Base-by-base conservation (phyloP, 352 stramenopile species). In the Globisporangium echinulatum region DNA sequence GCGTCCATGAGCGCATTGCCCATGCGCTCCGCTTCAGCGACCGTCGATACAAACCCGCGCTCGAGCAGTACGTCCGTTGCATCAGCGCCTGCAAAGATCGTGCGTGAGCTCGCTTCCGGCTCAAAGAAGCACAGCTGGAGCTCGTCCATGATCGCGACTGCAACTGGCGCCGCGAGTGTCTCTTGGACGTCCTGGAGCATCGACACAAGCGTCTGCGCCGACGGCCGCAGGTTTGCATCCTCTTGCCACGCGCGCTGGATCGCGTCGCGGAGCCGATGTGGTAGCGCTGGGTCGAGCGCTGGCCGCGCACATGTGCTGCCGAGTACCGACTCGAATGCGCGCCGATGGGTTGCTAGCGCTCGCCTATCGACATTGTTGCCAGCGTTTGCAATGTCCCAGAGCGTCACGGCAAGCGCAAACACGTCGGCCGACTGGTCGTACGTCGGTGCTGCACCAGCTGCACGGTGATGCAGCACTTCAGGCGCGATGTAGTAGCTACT, bases 351-450 rank as follows among this genome's bases (percentile, higher is more conserved):
- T 7, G 70, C 71, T 13, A 25, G 19, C 13, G n/a, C n/a, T 38
- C 64, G 85, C 56, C 73, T 82, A 1, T 82, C 68, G 3, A 36
- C 37, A 1, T 52, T 56, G 25, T 1, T 33, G 2, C 25, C 25
- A 33, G 25, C 25, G 38, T 85, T 59, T 9, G 85, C 57, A 38
- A 87, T 83, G 59, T 86, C 75, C 80, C 80, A 90, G 60, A 87
- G 76, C 9, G 79, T 85, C 19, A 87, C 61, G 5, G 59, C 77
- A 39, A 88, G 69, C 44, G 76, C 75, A 66, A 82, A 88, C 2
- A 88, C 64, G 59, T 88, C 77, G 5, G 70, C 65, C 5, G 74
- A 71, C 50, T 86, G 75, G 7, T 63, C 68, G 40, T 44, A 44
- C 40, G 7, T 44, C 11, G 40, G 7, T 8, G 7, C 7, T 44